These are phyloP conservation scores for Fonsecaea multimorphosa DNA, from an alignment of 2,329 filamentous ascomycete species.

Conservation along the genomic window DNA sequence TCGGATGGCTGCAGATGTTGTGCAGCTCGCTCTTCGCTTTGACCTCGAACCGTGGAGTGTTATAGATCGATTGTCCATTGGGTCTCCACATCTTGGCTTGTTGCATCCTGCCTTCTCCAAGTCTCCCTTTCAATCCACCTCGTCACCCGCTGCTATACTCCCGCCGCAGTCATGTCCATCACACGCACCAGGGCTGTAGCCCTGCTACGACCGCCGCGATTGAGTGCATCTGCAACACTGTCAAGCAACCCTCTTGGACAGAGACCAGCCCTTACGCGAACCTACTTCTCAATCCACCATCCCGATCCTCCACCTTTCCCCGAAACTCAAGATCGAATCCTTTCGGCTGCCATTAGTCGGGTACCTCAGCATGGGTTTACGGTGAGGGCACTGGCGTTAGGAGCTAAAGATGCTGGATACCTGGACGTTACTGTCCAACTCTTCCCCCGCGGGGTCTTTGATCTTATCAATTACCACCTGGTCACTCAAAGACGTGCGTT, in stretches of 20 bases:
- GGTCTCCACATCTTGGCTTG: constrained; percentile 7
- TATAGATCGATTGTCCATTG: background rate
- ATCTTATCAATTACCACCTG: constrained; percentile 80
- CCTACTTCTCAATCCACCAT: constrained; percentile 78
- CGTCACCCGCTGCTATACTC: background rate
- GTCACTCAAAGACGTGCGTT: constrained; percentile 69
- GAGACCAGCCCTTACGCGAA: constrained; percentile 14
- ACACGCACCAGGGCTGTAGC: background rate
- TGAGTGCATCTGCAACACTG: background rate
- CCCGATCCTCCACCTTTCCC: constrained; percentile 68
- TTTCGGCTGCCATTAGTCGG: constrained; percentile 78
- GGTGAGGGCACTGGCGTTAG: constrained; percentile 71
- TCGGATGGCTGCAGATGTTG: constrained; percentile 19
- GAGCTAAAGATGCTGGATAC: constrained; percentile 83
- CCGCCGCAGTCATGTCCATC: constrained; percentile 6
- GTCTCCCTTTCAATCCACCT: background rate
- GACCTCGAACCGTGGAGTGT: background rate
- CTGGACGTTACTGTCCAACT: constrained; percentile 84
- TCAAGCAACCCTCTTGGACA: background rate
- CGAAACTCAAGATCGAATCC: constrained; percentile 73
- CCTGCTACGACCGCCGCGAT: background rate
- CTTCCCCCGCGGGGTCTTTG: constrained; percentile 79
- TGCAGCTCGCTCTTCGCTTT: constrained; percentile 6
- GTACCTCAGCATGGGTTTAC: constrained; percentile 86
- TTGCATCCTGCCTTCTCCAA: background rate